Evolutionary conservation across 1,284 basidiomycete genomes (phyloP).

Genomic region (Naganishia cerealis): DNA sequence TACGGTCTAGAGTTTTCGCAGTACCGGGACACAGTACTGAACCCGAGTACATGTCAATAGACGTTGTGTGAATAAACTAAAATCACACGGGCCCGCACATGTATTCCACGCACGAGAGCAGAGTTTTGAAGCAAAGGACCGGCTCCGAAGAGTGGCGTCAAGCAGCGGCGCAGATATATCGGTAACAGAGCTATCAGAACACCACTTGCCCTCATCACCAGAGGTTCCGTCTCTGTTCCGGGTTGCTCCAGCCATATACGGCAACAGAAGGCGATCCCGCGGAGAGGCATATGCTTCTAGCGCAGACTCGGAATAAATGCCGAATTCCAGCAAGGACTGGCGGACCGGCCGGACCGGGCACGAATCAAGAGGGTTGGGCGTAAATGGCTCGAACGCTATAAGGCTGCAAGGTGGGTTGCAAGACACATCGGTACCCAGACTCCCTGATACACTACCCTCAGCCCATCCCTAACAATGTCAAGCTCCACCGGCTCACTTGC

Average conservation of each 20-base stretch:
- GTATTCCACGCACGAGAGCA: no score
- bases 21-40: no score
- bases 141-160: no score
- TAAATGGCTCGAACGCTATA: not conserved
- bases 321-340: not conserved
- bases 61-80: no score
- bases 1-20: no score
- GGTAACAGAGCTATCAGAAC: no score
- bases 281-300: not conserved
- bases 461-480: not conserved
- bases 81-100: no score
- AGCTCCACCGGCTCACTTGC: constrained; percentile 6
- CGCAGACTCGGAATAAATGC: not conserved
- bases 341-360: not conserved
- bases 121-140: no score
- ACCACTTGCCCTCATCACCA: no score
- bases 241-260: not conserved
- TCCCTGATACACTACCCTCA: not conserved
- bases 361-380: not conserved
- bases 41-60: no score
- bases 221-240: not conserved
- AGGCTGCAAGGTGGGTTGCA: not conserved
- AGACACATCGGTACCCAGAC: not conserved
- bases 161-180: no score
- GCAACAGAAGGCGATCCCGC: no score